Evolutionary conservation across 1,284 basidiomycete species (phyloP).

Genomic region (Cryptococcus amylolentus): DNA sequence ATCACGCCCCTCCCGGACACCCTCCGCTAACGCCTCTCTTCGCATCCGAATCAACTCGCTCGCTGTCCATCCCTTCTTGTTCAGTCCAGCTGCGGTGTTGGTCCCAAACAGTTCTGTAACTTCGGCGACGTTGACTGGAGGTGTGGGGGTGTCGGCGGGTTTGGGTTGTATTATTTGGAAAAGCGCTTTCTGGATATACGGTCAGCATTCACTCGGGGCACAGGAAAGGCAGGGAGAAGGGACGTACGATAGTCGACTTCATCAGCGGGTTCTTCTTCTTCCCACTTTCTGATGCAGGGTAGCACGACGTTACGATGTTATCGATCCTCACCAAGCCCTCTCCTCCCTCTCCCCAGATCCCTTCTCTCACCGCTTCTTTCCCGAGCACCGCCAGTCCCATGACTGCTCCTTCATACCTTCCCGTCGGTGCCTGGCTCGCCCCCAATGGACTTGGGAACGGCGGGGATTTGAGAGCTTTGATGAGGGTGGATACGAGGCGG

Average conservation of each 20-base stretch:
- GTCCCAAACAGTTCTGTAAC: constrained; percentile 28
- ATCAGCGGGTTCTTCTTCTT: constrained; percentile 34
- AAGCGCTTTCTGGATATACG: constrained; percentile 7
- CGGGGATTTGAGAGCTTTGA: constrained; percentile 64
- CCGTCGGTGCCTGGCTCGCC: constrained; percentile 51
- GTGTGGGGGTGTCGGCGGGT: constrained; percentile 16
- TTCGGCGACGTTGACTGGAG: constrained; percentile 13
- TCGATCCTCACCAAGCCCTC: constrained; percentile 29
- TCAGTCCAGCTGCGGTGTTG: constrained; percentile 25
- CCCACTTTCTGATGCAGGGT: constrained; percentile 27
- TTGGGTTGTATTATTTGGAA: constrained; percentile 9
- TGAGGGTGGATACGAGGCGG: constrained; percentile 80
- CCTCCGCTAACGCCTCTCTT: constrained; percentile 10
- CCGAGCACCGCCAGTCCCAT: constrained; percentile 78
- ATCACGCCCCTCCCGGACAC: no score
- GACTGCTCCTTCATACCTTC: constrained; percentile 78
- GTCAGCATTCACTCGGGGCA: background rate
- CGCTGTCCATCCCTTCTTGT: constrained; percentile 38
- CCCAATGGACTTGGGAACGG: constrained; percentile 43
- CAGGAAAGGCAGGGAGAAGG: background rate
- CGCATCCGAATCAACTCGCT: constrained; percentile 24
- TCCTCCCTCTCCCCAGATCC: constrained; percentile 52
- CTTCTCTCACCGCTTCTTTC: constrained; percentile 73
- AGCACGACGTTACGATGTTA: constrained; percentile 21
- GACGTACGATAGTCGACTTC: constrained; percentile 28